A percentile compares a stretch with the other conserved stretches of the same genome.
phyloP scores from a whole-genome alignment of 1,284 basidiomycete genomes.

The Moesziomyces sp. region DNA sequence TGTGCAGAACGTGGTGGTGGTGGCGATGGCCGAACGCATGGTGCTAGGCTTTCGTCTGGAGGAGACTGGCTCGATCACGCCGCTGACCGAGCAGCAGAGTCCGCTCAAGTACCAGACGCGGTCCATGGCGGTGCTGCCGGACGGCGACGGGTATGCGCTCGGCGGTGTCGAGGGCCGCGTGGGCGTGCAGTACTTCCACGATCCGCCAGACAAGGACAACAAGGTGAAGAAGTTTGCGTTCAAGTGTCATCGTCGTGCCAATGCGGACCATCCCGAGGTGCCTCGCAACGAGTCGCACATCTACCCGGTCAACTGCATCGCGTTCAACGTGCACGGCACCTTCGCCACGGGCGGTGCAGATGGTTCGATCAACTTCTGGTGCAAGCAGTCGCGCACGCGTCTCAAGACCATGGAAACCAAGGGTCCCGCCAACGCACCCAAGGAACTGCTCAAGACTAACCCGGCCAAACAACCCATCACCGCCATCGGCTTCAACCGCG shows the following conservation, averaged over 20 bases:
- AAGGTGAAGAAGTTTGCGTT: conserved; percentile 84
- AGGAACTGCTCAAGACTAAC: conserved; percentile 60
- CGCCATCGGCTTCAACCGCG: conserved; percentile 61
- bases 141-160: conserved; percentile 73
- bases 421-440: conserved; percentile 54
- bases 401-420: conserved; percentile 74
- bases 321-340: conserved; percentile 91
- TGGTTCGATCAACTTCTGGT: conserved; percentile 72
- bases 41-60: conserved; percentile 85
- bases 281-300: conserved; percentile 72
- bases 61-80: conserved; percentile 71
- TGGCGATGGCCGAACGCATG: conserved; percentile 88
- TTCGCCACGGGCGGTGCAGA: conserved; percentile 88
- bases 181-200: conserved; percentile 84
- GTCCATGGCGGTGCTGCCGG: conserved; percentile 55
- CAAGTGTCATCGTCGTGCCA: conserved; percentile 86
- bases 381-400: conserved; percentile 86
- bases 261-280: conserved; percentile 74
- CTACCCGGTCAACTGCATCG: conserved; percentile 89
- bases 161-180: conserved; percentile 96
- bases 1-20: conserved; percentile 85
- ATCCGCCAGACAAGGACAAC: conserved; percentile 55
- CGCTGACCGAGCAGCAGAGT: conserved; percentile 49
- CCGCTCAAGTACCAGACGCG: conserved; percentile 89
- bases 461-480: conserved; percentile 61